A percentile compares a stretch with the other conserved stretches of the same genome.
phyloP scores from a whole-genome alignment of 164 flowering plant genomes.

The Vitis amurensis region DNA sequence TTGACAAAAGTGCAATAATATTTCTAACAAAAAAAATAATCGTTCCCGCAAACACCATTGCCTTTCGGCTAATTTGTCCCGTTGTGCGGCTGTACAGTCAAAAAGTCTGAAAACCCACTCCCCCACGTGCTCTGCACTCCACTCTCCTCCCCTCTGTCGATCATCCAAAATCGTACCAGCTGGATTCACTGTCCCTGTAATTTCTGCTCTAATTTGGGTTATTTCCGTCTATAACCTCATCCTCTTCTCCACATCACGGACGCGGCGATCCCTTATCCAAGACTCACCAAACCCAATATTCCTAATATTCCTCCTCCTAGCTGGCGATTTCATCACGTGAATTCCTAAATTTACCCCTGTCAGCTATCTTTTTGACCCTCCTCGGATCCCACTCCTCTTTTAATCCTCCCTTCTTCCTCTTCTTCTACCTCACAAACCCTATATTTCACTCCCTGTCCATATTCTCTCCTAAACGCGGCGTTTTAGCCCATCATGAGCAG shows the following conservation, averaged over 20 bases:
- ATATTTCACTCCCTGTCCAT: neutral
- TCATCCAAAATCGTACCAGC: no score
- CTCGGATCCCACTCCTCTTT: neutral
- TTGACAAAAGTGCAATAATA: no score
- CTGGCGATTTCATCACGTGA: neutral
- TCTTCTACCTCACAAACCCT: conserved; percentile 4
- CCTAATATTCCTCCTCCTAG: neutral
- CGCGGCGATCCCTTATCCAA: conserved; percentile 4
- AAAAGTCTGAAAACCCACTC: no score
- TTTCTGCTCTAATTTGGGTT: conserved; percentile 92
- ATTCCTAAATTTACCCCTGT: conserved; percentile 20
- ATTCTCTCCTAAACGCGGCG: neutral
- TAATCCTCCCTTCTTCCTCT: neutral
- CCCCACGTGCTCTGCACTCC: no score
- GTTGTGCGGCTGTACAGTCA: no score
- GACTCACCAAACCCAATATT: no score
- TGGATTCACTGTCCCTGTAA: no score
- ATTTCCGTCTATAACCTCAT: conserved; percentile 30
- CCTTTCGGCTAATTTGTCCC: no score
- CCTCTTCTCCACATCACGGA: neutral
- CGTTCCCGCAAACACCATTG: no score
- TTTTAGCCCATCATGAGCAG: conserved; percentile 39
- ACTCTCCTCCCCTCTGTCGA: no score
- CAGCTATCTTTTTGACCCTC: conserved; percentile 10
- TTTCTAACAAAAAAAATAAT: no score